Base-by-base conservation (phyloP, 495 filamentous ascomycete species). In the Filosporella fistucella region DNA sequence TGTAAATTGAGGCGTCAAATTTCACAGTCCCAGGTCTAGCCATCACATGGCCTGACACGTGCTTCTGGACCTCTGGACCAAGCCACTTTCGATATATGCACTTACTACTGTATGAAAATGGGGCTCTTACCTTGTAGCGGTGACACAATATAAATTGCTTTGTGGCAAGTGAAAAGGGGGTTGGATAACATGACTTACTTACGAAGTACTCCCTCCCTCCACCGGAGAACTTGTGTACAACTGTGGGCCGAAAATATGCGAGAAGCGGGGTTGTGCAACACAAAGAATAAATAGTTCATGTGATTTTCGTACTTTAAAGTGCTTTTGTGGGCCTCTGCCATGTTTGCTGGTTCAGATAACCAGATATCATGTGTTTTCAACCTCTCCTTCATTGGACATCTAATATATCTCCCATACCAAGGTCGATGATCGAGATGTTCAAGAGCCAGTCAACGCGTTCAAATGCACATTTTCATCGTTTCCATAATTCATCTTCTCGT, bases 401-500 rank as follows among this genome's bases (percentile, higher is more conserved):
- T 23, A 49, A 38, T 37, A 54, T 47, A 44, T 45, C 17, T 41
- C 25, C n/a, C 18, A 20, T 16, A 14, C 30, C 39, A 41, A 49
- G 45, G 39, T n/a, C 16, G 37, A 42, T 30, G 47, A 47, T 43
- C 47, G 33, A 38, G 28, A 43, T 43, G 13, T 21, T 51, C 20
- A 18, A 51, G 30, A 17, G 14, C 47, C 23, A 54, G 44, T 36
- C 29, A 58, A 54, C 51, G 48, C 47, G 47, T 26, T 20, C 17
- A 29, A 39, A 54, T 55, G 56, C 47, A 52, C 26, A 17, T 51
- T 54, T 47, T 49, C 21, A 28, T 55, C 30, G 23, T 40, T 20
- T 49, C 36, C 26, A 32, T 42, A 35, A 50, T 21, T 42, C 34
- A 30, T 30, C 39, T 29, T 36, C 24, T 49, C 51, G 34, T 51